These are phyloP conservation scores for Fusarium mexicanum DNA, from an alignment of 2,329 filamentous ascomycete species.

Conservation along the genomic window DNA sequence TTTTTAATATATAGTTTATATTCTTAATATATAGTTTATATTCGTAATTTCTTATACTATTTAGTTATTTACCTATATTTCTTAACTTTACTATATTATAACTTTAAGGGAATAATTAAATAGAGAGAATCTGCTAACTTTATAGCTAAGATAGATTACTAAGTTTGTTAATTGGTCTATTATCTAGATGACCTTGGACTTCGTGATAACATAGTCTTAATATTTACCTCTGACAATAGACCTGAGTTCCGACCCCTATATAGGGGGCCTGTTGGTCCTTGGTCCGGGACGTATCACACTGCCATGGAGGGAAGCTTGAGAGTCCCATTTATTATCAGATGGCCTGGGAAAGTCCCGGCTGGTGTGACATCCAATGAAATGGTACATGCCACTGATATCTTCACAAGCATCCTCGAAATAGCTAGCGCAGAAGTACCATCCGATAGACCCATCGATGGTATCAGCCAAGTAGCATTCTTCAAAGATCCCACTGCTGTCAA, in stretches of 20 bases:
- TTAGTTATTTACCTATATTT: too few species aligned
- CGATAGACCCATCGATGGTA: slow-evolving; percentile 46
- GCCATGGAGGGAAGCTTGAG: slow-evolving; percentile 50
- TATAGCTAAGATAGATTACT: slow-evolving; percentile 48
- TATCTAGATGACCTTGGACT: slow-evolving; percentile 44
- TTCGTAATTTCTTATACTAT: too few species aligned
- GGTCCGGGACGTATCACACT: slow-evolving; percentile 49
- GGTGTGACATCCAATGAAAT: slow-evolving; percentile 44
- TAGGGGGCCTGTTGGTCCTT: slow-evolving; percentile 47
- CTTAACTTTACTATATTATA: too few species aligned
- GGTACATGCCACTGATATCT: slow-evolving; percentile 48
- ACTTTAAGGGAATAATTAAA: too few species aligned
- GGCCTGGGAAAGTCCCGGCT: slow-evolving; percentile 45
- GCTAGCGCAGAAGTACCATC: slow-evolving; percentile 28
- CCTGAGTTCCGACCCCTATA: slow-evolving; percentile 48
- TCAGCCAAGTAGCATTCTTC: slow-evolving; percentile 45
- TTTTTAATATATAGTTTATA: too few species aligned
- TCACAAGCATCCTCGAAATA: slow-evolving; percentile 45
- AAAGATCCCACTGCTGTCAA: slow-evolving; percentile 25
- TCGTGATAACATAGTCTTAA: slow-evolving; percentile 46
- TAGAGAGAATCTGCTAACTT: slow-evolving; percentile 47
- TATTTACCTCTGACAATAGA: slow-evolving; percentile 50
- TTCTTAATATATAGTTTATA: too few species aligned
- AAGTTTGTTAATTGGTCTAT: slow-evolving; percentile 46
- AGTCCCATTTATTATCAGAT: slow-evolving; percentile 49